Evolutionary conservation across 1,284 basidiomycete species (phyloP), one percentile per base, ranked within the genome.

Genomic region (Waitea zeae): DNA sequence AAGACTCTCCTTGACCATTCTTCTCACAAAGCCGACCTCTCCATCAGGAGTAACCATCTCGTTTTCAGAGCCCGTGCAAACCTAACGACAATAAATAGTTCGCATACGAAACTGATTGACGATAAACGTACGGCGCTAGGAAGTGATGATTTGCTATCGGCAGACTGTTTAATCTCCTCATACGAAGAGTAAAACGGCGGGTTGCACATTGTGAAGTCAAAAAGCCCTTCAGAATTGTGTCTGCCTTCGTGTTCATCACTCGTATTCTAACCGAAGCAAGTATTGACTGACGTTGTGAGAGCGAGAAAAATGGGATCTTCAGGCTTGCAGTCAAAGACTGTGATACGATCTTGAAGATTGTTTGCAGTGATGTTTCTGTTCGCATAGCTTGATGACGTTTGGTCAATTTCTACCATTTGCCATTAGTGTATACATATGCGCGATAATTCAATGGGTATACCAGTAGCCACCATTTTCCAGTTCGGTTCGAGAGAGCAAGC

Each of bases 1-100:
- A 3, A 69, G 36, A 43, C 82, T 87, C 53, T 96, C 90, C 2
- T 54, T 46, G 0, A 97, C 64, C 69, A 97, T 90, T 30, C 59
- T 58, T 3, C 55, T 49, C 2, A 97, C 79, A 43, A 97, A 97
- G 0, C 52, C 57, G 0, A 64, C 64, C 50, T 97, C 93, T 0
- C 93, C 93, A 2, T 92, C 90, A 0, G 61, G 53, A 0, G 79
- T 83, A 37, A 96, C 72, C 73, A 93, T 84, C 52, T 96, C 92
- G 13, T 74, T 67, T 12, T 71, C 64, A 0, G 82, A 70, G 0
- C 84, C 89, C 0, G 88, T 92, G 43, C 84, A n/a, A n/a, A n/a
- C n/a, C n/a, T n/a, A n/a, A n/a, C n/a, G n/a, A n/a, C n/a, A n/a
- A n/a, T n/a, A n/a, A n/a, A n/a, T n/a, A n/a, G n/a, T n/a, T n/a